These are phyloP conservation scores for Lactarius vividus DNA, from an alignment of 768 basidiomycete genomes.

Conservation along the genomic window DNA sequence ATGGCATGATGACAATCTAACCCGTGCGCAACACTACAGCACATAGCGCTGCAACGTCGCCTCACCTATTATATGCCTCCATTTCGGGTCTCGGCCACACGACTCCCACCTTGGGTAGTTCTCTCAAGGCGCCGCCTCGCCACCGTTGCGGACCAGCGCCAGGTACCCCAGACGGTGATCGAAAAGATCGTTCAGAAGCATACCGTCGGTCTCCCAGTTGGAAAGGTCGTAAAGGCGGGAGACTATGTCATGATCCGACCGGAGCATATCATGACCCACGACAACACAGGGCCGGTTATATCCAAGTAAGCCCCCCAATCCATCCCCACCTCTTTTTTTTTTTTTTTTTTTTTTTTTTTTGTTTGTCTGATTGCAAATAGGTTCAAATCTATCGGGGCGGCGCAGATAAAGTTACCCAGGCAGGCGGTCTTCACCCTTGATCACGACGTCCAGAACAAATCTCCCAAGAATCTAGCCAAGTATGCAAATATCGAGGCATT, in stretches of 20 bases:
- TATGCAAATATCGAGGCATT: conserved; percentile 91
- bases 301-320: conserved; percentile 64
- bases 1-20: background rate
- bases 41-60: background rate
- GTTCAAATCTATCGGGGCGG: conserved; percentile 94
- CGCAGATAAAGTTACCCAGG: conserved; percentile 68
- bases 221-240: conserved; percentile 82
- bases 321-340: conserved; percentile 2
- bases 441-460: conserved; percentile 97
- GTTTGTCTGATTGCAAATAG: conserved; percentile 42
- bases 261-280: conserved; percentile 97
- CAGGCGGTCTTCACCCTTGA: conserved; percentile 97
- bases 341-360: too few relatives aligned
- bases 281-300: conserved; percentile 98
- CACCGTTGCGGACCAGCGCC: conserved; percentile 33
- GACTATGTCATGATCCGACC: conserved; percentile 99
- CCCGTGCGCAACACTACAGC: background rate
- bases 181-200: conserved; percentile 99
- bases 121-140: conserved; percentile 18
- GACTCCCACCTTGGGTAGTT: background rate
- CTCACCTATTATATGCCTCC: conserved; percentile 5
- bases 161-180: conserved; percentile 79
- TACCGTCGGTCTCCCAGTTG: conserved; percentile 81
- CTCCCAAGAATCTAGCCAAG: conserved; percentile 85
- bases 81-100: conserved; percentile 2